Evolutionary conservation across 2,329 filamentous ascomycete species (phyloP).

Genomic region (Graphilbum fragrans): DNA sequence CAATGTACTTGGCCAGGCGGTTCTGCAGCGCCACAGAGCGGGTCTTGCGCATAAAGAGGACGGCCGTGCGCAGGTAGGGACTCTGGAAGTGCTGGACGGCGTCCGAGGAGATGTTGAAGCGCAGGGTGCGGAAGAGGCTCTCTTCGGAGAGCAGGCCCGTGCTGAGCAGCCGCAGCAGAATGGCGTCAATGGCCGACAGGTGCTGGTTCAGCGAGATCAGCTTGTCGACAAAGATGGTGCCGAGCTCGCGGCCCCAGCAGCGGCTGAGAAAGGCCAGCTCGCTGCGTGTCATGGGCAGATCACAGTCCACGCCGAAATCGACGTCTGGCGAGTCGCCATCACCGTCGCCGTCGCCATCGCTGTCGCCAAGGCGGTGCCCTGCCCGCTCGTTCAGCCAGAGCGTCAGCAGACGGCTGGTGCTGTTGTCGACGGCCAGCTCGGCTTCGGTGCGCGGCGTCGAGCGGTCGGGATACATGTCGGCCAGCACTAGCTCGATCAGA

Average conservation of each 20-base stretch:
- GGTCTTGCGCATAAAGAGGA: conserved; percentile 35
- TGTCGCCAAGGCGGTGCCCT: neutral
- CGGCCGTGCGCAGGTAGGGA: conserved; percentile 44
- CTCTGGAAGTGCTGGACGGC: conserved; percentile 32
- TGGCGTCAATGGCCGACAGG: conserved; percentile 33
- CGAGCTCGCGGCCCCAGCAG: conserved; percentile 11
- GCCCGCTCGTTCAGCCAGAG: neutral
- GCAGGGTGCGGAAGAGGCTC: conserved; percentile 40
- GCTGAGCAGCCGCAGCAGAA: conserved; percentile 45
- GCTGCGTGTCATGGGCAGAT: conserved; percentile 10
- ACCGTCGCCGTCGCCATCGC: neutral
- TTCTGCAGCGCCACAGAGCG: conserved; percentile 20
- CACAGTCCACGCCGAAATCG: no score
- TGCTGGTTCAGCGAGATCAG: conserved; percentile 52
- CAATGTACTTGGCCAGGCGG: conserved; percentile 29
- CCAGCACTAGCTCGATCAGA: conserved; percentile 33
- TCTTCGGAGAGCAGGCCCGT: conserved; percentile 36
- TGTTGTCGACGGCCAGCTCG: conserved; percentile 25
- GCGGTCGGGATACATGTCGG: conserved; percentile 19
- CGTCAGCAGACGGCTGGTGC: conserved; percentile 8
- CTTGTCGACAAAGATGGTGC: conserved; percentile 52
- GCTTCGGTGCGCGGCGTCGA: conserved; percentile 11
- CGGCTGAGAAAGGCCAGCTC: conserved; percentile 12
- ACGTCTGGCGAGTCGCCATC: no score
- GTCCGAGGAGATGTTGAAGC: conserved; percentile 39